Evolutionary conservation across 352 stramenopile species (phyloP).

Genomic region (Globisporangium iwayamae): DNA sequence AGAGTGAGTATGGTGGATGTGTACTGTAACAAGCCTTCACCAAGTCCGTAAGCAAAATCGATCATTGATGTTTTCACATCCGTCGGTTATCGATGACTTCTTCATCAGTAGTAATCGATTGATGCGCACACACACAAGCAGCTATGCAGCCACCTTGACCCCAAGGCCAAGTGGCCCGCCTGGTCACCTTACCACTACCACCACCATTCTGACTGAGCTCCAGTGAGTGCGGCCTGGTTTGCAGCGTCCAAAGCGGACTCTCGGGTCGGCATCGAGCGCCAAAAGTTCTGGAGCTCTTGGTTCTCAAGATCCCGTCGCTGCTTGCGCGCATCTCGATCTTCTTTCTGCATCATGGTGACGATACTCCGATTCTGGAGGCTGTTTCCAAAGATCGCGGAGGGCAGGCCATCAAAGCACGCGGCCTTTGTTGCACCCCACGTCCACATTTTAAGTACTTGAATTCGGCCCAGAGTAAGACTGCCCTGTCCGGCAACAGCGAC

Average conservation of each 20-base stretch:
- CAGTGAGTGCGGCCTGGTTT: neutral
- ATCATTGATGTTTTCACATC: too few relatives aligned
- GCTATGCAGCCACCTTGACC: too few relatives aligned
- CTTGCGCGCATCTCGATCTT: neutral
- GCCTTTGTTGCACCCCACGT: neutral
- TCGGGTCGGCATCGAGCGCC: conserved; percentile 1
- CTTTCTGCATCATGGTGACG: too few relatives aligned
- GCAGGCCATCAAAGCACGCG: neutral
- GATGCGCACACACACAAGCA: too few relatives aligned
- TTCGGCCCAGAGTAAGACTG: neutral
- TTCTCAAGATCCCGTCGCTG: neutral
- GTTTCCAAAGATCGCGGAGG: neutral
- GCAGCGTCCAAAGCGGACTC: neutral
- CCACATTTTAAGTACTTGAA: neutral
- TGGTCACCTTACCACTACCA: neutral
- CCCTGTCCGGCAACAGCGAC: neutral
- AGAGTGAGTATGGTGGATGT: too few relatives aligned
- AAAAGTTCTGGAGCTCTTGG: neutral
- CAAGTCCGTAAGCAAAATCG: too few relatives aligned
- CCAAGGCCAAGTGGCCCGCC: too few relatives aligned
- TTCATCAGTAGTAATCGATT: too few relatives aligned
- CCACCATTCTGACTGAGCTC: neutral
- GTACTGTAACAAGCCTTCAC: too few relatives aligned
- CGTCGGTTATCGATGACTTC: too few relatives aligned
- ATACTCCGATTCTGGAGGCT: too few relatives aligned